A percentile compares a stretch with the other conserved stretches of the same genome.
Evolutionary conservation across 2,329 filamentous ascomycete genomes (phyloP).

Genomic region (Calonectria pseudoreteaudii): DNA sequence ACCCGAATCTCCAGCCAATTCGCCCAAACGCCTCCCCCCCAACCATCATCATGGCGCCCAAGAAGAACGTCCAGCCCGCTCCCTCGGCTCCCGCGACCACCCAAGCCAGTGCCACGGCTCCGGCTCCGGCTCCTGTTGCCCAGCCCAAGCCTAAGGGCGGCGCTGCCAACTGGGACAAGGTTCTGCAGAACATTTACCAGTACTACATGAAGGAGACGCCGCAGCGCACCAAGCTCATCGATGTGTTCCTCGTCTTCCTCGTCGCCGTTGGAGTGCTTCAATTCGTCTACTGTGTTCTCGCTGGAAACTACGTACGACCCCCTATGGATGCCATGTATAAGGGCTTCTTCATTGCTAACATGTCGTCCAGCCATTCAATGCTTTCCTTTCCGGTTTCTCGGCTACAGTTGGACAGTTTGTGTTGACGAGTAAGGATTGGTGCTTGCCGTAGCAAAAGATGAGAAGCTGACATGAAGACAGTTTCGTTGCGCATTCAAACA

Average conservation of each 20-base stretch:
- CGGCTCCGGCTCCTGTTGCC: constrained; percentile 42
- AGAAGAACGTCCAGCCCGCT: constrained; percentile 54
- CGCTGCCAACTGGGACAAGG: constrained; percentile 63
- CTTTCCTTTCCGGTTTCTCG: constrained; percentile 94
- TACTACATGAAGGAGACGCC: constrained; percentile 86
- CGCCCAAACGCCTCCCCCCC: background rate
- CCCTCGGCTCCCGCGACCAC: constrained; percentile 49
- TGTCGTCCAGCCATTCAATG: constrained; percentile 88
- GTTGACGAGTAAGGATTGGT: constrained; percentile 77
- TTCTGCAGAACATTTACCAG: constrained; percentile 77
- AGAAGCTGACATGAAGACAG: constrained; percentile 50
- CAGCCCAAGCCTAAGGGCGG: constrained; percentile 40
- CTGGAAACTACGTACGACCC: constrained; percentile 91
- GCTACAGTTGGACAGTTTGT: constrained; percentile 98
- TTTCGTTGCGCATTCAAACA: constrained; percentile 89
- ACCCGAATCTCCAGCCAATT: constrained; percentile 6
- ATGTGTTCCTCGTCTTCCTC: constrained; percentile 90
- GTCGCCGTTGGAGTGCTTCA: constrained; percentile 88
- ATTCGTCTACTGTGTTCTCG: constrained; percentile 91
- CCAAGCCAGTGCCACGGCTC: constrained; percentile 45
- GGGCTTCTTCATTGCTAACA: constrained; percentile 29
- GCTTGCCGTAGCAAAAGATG: background rate
- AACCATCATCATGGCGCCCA: constrained; percentile 60
- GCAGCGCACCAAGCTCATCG: constrained; percentile 91
- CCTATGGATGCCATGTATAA: too few relatives aligned